Base-by-base conservation (phyloP, 1,284 basidiomycete species). In the Cutaneotrichosporon sp. region DNA sequence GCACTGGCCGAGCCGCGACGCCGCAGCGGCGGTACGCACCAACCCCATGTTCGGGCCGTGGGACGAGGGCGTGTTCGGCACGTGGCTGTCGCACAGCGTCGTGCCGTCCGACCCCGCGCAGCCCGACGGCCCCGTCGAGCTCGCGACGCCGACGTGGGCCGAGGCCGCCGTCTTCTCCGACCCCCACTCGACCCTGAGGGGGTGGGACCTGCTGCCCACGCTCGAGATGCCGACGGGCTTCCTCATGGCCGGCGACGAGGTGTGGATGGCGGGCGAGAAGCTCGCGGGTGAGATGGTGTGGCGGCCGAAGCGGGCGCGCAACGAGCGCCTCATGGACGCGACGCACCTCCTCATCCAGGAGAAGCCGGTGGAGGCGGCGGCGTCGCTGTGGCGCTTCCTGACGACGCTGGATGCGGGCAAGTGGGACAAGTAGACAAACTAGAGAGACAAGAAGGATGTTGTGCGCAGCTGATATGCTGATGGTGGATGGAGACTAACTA, bases 71-170 rank as follows among this genome's bases (percentile, higher is more conserved):
- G 87, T 87, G 4, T 83, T 95, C 34, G 79, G 84, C 16, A 66
- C 83, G 4, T 94, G 92, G 74, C 79, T 92, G 36, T 81, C 87
- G 20, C 84, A 87, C 67, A 89, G 84, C 4, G 80, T 92, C 7
- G 82, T 83, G 60, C 74, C 74, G 9, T 55, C 81, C 22, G 73
- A 62, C 34, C 25, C 54, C 0, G 24, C 47, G 1, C 25, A 60
- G 10, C 55, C 60, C 2, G 59, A 56, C 10, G 58, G 55, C 6
- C 20, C 52, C 1, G 75, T 78, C 2, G 60, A 65, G 34, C 68
- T 78, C 9, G 67, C 73, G 1, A 75, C 73, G 20, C 71, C 73
- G 18, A 18, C 60, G 7, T 75, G 73, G 69, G 68, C 66, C 13
- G 76, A 78, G 55, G 70, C 72, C 2, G 64, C 69, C 6, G 62